phyloP scores from a whole-genome alignment of 2,329 filamentous ascomycete species.

The Ciborinia camelliae region DNA sequence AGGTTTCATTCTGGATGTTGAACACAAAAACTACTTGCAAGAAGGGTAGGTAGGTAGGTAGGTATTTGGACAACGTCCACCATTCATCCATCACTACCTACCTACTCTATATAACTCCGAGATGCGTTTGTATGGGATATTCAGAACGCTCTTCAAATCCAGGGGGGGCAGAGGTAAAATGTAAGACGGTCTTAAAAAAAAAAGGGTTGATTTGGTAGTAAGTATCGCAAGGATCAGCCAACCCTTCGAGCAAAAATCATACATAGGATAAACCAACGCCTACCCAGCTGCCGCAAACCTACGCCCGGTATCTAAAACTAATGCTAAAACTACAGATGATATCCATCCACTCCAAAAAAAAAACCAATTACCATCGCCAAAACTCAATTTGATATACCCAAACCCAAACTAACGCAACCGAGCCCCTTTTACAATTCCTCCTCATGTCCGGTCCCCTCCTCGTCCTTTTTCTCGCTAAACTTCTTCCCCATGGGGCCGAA shows the following conservation, averaged over 20 bases:
- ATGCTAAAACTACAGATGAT: slow-evolving; percentile 3
- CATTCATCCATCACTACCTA: too few relatives aligned
- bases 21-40: too few relatives aligned
- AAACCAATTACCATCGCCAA: neutral
- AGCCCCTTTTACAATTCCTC: slow-evolving; percentile 16
- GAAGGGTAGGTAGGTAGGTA: too few relatives aligned
- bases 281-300: neutral
- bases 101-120: too few relatives aligned
- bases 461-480: slow-evolving; percentile 20
- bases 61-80: too few relatives aligned
- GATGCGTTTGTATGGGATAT: too few relatives aligned
- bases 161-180: too few relatives aligned
- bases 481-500: slow-evolving; percentile 39
- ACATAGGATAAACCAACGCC: neutral
- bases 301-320: slow-evolving; percentile 12
- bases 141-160: too few relatives aligned
- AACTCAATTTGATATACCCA: neutral
- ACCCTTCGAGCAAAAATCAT: neutral
- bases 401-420: too few relatives aligned
- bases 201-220: too few relatives aligned
- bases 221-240: neutral
- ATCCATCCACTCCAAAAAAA: neutral
- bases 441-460: slow-evolving; percentile 4
- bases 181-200: too few relatives aligned
- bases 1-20: neutral